Percentiles rank a stretch among this genome's conserved stretches.
Evolutionary conservation across 2,329 filamentous ascomycete species (phyloP).

Genomic region (Aspergillus luchuensis): DNA sequence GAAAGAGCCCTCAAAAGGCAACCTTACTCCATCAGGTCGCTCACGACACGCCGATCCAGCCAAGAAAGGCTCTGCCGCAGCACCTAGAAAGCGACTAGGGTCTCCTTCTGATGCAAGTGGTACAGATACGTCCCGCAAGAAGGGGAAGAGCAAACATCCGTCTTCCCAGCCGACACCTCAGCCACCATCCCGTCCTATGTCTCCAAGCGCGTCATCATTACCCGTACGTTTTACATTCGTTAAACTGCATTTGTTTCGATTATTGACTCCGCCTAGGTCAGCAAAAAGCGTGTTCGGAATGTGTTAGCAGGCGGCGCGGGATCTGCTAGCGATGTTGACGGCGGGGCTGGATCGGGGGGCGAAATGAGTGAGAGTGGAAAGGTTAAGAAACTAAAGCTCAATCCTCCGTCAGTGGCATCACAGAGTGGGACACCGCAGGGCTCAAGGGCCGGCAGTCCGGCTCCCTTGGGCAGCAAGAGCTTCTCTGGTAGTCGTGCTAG

Average conservation of each 20-base stretch:
- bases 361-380: slow-evolving; percentile 50
- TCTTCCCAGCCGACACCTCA: slow-evolving; percentile 36
- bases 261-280: slow-evolving; percentile 37
- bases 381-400: slow-evolving; percentile 53
- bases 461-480: slow-evolving; percentile 30
- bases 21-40: slow-evolving; percentile 65
- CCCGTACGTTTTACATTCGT: slow-evolving; percentile 33
- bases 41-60: slow-evolving; percentile 55
- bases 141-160: slow-evolving; percentile 68
- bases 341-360: slow-evolving; percentile 51
- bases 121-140: slow-evolving; percentile 83
- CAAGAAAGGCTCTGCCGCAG: slow-evolving; percentile 54
- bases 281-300: slow-evolving; percentile 54
- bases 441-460: slow-evolving; percentile 53
- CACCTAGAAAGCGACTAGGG: slow-evolving; percentile 76
- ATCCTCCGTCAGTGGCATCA: slow-evolving; percentile 42
- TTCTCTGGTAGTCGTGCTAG: slow-evolving; percentile 41
- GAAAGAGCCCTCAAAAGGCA: slow-evolving; percentile 66
- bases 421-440: slow-evolving; percentile 49
- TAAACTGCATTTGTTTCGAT: not conserved
- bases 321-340: slow-evolving; percentile 60
- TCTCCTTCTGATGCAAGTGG: slow-evolving; percentile 92
- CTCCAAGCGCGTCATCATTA: slow-evolving; percentile 62
- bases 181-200: slow-evolving; percentile 59
- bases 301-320: slow-evolving; percentile 38